Base-by-base conservation (phyloP, 495 filamentous ascomycete species). In the Penicillium longicatenatum region DNA sequence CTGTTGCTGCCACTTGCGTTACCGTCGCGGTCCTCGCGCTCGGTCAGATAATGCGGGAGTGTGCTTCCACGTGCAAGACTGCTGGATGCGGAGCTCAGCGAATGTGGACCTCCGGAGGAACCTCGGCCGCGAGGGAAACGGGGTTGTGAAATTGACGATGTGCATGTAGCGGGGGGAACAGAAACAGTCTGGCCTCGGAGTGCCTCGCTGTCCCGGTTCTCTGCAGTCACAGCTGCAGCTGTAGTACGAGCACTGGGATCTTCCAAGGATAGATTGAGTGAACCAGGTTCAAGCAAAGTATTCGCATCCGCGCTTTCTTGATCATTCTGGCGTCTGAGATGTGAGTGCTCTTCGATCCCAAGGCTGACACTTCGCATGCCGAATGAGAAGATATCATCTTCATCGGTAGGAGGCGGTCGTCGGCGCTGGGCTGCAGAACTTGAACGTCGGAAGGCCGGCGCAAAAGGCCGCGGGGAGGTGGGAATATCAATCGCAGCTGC, bases 401-500 rank as follows among this genome's bases (percentile, higher is more conserved):
- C 81, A 30, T 92, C 89, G 2, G 81, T 67, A 37, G 69, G 66
- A 31, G 74, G 50, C 5, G 64, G 66, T 16, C 84, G 82, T 52
- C 84, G 79, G 58, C 86, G 85, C 58, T 90, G 88, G n/a, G 88
- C 88, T 11, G 86, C 89, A 22, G 90, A 95, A 70, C 87, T 93
- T 17, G 90, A 86, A 44, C 90, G 80, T 30, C 91, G 84, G 51
- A 77, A 81, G 54, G 80, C 73, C 30, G 85, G 83, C 47, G 82
- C 74, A 65, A 75, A 90, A 39, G 73, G 74, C 5, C 86, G 78
- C 3, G 91, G 89, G 1, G 91, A 93, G 1, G 85, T 86, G 1
- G 91, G 91, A 21, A 96, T 96, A 52, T 92, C 87, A 48, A 95
- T 94, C 2, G 91, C 88, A 41, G 77, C 88, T 3, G 86, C 86